Evolutionary conservation across 257 asterid genomes (phyloP).

Genomic region (Solanum okadae): DNA sequence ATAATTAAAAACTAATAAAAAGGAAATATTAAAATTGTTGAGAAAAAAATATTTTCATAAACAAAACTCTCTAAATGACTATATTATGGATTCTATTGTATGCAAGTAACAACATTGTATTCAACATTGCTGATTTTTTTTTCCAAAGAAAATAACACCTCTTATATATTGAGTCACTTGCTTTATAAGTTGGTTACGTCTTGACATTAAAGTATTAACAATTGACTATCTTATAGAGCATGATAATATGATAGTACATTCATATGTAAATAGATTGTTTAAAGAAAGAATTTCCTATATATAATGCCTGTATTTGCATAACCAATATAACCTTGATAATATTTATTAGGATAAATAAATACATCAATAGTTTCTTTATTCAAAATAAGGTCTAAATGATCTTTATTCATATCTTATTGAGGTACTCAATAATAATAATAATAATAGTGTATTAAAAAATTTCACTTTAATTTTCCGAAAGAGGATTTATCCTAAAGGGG

Average conservation of each 20-base stretch:
- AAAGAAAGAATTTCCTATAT: not conserved
- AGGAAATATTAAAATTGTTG: too few species aligned
- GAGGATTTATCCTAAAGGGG: not conserved
- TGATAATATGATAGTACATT: not conserved
- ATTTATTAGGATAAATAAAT: not conserved
- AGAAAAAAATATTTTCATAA: too few species aligned
- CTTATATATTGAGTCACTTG: not conserved
- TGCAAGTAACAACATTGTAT: not conserved
- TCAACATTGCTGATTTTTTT: not conserved
- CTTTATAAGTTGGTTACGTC: not conserved
- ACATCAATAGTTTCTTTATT: not conserved
- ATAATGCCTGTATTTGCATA: not conserved
- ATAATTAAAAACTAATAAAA: too few species aligned
- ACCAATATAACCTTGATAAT: not conserved
- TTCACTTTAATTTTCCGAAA: too few species aligned
- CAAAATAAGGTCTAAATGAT: not conserved
- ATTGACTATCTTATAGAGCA: not conserved
- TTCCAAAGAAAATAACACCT: too few species aligned
- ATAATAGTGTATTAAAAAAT: too few species aligned
- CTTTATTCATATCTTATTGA: not conserved
- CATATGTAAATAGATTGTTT: not conserved
- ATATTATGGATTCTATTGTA: too few species aligned
- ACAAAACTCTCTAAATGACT: too few species aligned
- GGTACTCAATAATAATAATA: too few species aligned
- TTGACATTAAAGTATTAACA: not conserved